Base-by-base conservation (phyloP, 768 basidiomycete genomes). In the Tylopilus subfusipes region DNA sequence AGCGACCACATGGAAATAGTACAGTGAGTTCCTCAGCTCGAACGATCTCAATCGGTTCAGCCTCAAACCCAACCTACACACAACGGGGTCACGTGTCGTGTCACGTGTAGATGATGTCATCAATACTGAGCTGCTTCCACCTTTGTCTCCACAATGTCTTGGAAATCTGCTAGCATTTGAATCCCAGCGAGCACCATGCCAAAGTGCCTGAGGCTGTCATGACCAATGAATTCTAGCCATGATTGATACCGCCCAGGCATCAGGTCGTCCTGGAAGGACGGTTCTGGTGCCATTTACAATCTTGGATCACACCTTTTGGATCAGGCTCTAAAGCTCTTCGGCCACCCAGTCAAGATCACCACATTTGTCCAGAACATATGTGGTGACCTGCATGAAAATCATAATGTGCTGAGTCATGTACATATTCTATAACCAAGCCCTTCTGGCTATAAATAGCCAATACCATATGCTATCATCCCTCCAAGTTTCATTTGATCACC, bases 231-330 rank as follows among this genome's bases (percentile, higher is more conserved):
- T 29, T 33, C 2, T 50, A 89, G 89, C 66, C 88, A 82, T 66
- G 90, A 91, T 66, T 84, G 91, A 39, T 91, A 82, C 73, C 82
- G 87, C 31, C 76, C 78, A 24, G 75, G 71, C 1, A 67, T 85
- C 30, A 86, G 86, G 61, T 81, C 84, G 12, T 81, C 83, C 0
- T 96, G 92, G 93, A 93, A 93, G 69, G 90, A 93, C 55, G 68
- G 78, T 29, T 75, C 82, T 1, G 88, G 90, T 5, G 75, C 81
- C 25, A 81, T 84, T 3, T 94, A 84, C 67, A 90, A 94, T 67
- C 77, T 94, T 21, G 91, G 88, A 5, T 73, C 86, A 9, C 90
- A 94, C 68, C 76, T 92, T 25, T 82, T 93, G 58, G 90, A 93
- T 72, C 90, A 93, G 69, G 76, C 82, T 6, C 73, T 93, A 29